A percentile compares a stretch with the other conserved stretches of the same genome.
These are phyloP conservation scores for Corylus heterophylla DNA, from an alignment of 306 rosid genomes.

Conservation along the genomic window DNA sequence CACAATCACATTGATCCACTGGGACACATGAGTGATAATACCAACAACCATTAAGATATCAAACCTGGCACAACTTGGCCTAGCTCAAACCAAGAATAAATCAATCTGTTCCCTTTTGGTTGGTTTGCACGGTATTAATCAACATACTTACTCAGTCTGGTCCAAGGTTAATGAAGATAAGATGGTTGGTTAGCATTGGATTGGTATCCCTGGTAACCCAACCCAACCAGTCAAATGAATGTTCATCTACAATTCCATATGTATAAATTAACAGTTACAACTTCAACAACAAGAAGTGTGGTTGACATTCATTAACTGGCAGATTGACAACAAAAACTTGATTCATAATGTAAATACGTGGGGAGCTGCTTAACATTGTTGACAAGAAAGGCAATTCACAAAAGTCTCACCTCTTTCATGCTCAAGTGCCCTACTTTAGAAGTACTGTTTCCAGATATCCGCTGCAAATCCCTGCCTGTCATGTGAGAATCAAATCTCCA, in stretches of 20 bases:
- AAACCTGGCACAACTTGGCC: neutral
- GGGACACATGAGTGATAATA: neutral
- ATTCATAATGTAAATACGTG: neutral
- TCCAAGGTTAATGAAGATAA: neutral
- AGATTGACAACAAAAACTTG: neutral
- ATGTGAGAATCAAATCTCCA: conserved; percentile 56
- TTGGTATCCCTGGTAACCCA: neutral
- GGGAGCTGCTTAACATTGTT: neutral
- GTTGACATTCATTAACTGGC: neutral
- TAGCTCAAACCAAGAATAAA: neutral
- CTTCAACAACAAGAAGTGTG: neutral
- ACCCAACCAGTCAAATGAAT: neutral
- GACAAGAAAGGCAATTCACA: neutral
- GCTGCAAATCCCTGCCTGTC: conserved; percentile 98
- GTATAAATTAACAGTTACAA: neutral
- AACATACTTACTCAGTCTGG: neutral
- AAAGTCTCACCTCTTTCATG: conserved; percentile 51
- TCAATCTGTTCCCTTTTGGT: neutral
- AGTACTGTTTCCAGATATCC: conserved; percentile 59
- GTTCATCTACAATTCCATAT: neutral
- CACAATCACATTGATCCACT: neutral
- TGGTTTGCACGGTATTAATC: neutral
- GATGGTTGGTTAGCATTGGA: neutral
- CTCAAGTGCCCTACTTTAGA: conserved; percentile 67
- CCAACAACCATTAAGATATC: neutral